Percentiles rank a stretch among this genome's conserved stretches.
These are phyloP conservation scores for Pseudogymnoascus sp. DNA, from an alignment of 2,329 filamentous ascomycete species.

Conservation along the genomic window DNA sequence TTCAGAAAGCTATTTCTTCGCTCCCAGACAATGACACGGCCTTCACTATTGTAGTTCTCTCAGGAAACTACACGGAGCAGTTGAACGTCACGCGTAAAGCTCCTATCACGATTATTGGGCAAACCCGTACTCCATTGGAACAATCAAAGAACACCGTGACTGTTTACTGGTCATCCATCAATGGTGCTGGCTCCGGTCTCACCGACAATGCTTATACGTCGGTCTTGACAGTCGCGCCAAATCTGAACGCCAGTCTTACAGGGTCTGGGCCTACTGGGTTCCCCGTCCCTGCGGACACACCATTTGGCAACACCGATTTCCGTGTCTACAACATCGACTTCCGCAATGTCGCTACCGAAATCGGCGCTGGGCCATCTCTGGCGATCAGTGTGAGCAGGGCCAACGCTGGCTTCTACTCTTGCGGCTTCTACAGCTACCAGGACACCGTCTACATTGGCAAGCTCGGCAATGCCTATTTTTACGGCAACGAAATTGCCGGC, in stretches of 20 bases:
- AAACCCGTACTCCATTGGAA: constrained; percentile 24
- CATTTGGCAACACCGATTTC: constrained; percentile 55
- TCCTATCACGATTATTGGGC: constrained; percentile 53
- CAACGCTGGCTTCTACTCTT: constrained; percentile 59
- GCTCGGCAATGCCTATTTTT: constrained; percentile 56
- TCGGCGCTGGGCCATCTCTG: constrained; percentile 45
- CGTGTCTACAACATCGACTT: constrained; percentile 60
- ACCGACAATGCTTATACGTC: constrained; percentile 54
- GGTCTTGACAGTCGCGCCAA: constrained; percentile 54
- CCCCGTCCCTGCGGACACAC: constrained; percentile 49
- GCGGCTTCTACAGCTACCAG: constrained; percentile 58
- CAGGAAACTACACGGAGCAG: constrained; percentile 47
- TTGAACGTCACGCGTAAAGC: constrained; percentile 55
- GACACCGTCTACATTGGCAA: constrained; percentile 63
- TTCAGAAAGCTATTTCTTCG: constrained; percentile 32
- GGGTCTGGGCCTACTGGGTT: constrained; percentile 54
- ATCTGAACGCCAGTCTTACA: constrained; percentile 51
- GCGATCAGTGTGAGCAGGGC: constrained; percentile 53
- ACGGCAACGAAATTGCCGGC: constrained; percentile 50
- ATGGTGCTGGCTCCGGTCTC: constrained; percentile 30
- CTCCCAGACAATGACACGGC: constrained; percentile 11
- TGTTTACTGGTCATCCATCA: constrained; percentile 50
- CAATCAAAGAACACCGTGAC: constrained; percentile 39
- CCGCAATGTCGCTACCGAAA: constrained; percentile 34
- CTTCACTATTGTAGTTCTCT: constrained; percentile 49